Percentiles rank a stretch among this genome's conserved stretches.
Evolutionary conservation across 1,139 yeast species (phyloP).

Genomic region (Pichia sp.): DNA sequence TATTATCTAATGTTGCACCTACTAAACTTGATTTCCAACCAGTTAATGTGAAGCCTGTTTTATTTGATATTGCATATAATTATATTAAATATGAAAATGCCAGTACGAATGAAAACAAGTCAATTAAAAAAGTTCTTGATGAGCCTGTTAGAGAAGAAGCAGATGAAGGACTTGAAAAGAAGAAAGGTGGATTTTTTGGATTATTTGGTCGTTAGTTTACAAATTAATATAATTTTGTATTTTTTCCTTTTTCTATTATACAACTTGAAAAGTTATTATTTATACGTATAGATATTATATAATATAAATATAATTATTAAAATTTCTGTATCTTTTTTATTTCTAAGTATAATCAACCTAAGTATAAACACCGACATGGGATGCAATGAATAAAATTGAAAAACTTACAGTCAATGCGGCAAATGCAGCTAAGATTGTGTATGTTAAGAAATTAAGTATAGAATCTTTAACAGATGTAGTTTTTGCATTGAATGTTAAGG

Average conservation of each 20-base stretch:
- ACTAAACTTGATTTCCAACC: conserved; percentile 41
- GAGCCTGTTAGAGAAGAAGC: conserved; percentile 1
- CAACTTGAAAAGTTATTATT: not conserved
- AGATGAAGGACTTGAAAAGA: conserved; percentile 17
- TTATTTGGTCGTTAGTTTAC: conserved; percentile 37
- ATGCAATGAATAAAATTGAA: conserved; percentile 26
- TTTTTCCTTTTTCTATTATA: not conserved
- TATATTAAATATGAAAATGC: conserved; percentile 49
- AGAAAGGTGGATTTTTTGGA: conserved; percentile 46
- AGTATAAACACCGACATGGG: conserved; percentile 29
- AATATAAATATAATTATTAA: not conserved
- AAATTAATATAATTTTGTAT: not conserved
- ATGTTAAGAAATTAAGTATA: conserved; percentile 8
- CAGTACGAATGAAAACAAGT: not conserved
- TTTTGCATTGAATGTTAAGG: conserved; percentile 8
- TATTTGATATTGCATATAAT: conserved; percentile 84
- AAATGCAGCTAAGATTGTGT: conserved; percentile 18
- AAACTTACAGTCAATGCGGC: conserved; percentile 25
- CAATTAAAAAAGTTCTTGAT: not conserved
- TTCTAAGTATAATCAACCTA: conserved; percentile 7
- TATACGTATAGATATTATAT: not conserved
- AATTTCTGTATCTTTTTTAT: not conserved
- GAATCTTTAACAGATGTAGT: conserved; percentile 1
- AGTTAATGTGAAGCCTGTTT: conserved; percentile 74
- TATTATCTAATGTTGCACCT: conserved; percentile 43